Conservation (phyloP, 306 rosid species). For the Casuarina glauca region DNA sequence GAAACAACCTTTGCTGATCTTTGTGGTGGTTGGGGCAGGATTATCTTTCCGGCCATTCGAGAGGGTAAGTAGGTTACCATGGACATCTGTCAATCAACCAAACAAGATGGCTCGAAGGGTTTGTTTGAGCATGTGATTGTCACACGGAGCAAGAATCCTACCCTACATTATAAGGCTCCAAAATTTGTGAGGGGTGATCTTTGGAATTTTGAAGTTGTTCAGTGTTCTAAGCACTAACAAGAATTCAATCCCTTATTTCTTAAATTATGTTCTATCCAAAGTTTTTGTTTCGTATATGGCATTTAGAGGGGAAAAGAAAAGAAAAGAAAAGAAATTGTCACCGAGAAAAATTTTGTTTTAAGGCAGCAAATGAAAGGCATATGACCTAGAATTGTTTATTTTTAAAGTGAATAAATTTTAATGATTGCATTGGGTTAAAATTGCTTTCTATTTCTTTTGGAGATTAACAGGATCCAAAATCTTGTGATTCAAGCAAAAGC, state of each 20-base stretch:
- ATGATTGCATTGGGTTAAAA: too few relatives aligned
- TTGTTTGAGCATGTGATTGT: conserved; percentile 63
- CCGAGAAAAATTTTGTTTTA: not conserved
- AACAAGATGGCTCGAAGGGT: conserved; percentile 73
- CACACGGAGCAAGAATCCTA: conserved; percentile 74
- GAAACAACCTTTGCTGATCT: conserved; percentile 56
- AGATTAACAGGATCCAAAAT: too few relatives aligned
- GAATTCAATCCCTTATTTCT: not conserved
- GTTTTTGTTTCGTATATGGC: not conserved
- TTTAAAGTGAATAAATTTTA: not conserved
- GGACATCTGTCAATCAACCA: conserved; percentile 75
- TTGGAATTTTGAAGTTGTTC: conserved; percentile 62
- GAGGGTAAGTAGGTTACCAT: conserved; percentile 80
- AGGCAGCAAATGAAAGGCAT: not conserved
- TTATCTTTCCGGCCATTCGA: conserved; percentile 64
- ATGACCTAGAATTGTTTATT: not conserved
- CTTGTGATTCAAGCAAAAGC: too few relatives aligned
- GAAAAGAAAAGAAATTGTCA: not conserved
- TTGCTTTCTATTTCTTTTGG: too few relatives aligned
- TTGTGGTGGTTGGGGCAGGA: conserved; percentile 97
- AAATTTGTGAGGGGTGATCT: conserved; percentile 86
- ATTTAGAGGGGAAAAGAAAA: not conserved
- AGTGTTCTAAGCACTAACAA: not conserved
- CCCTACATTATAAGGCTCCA: conserved; percentile 72
- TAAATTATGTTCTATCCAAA: not conserved